Evolutionary conservation across 208 protist species (phyloP).

Genomic region (Porcisia deanei): DNA sequence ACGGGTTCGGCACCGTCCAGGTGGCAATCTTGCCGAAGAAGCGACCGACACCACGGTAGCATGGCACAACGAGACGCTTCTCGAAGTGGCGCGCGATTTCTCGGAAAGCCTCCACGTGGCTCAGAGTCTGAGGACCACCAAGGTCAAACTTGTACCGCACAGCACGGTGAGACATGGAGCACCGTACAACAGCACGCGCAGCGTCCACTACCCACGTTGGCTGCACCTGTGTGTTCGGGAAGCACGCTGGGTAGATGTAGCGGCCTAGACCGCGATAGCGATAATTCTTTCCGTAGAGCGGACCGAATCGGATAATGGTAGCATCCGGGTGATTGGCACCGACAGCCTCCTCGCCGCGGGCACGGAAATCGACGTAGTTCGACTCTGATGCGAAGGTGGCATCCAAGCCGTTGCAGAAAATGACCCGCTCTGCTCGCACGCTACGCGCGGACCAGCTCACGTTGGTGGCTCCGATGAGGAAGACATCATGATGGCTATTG

Average conservation of each 20-base stretch:
- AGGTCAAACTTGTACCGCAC: slow-evolving; percentile 93
- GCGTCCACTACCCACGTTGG: slow-evolving; percentile 93
- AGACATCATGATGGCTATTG: slow-evolving; percentile 93
- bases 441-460: slow-evolving; percentile 91
- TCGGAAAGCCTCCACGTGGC: slow-evolving; percentile 86
- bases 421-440: slow-evolving; percentile 87
- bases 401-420: slow-evolving; percentile 91
- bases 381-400: slow-evolving; percentile 92
- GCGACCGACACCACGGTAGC: slow-evolving; percentile 81
- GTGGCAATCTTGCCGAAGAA: slow-evolving; percentile 84
- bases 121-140: slow-evolving; percentile 86
- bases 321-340: slow-evolving; percentile 90
- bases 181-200: slow-evolving; percentile 82
- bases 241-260: slow-evolving; percentile 88
- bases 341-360: slow-evolving; percentile 86
- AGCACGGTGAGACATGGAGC: slow-evolving; percentile 78
- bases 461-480: slow-evolving; percentile 86
- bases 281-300: slow-evolving; percentile 89
- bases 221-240: slow-evolving; percentile 88
- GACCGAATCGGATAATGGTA: slow-evolving; percentile 89
- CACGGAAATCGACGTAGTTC: slow-evolving; percentile 92
- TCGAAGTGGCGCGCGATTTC: slow-evolving; percentile 73
- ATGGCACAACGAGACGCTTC: slow-evolving; percentile 73
- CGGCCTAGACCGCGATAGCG: slow-evolving; percentile 90
- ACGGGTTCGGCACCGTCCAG: slow-evolving; percentile 86